These are phyloP conservation scores for Pythium phragmitis DNA, from an alignment of 352 stramenopile genomes.

Conservation along the genomic window DNA sequence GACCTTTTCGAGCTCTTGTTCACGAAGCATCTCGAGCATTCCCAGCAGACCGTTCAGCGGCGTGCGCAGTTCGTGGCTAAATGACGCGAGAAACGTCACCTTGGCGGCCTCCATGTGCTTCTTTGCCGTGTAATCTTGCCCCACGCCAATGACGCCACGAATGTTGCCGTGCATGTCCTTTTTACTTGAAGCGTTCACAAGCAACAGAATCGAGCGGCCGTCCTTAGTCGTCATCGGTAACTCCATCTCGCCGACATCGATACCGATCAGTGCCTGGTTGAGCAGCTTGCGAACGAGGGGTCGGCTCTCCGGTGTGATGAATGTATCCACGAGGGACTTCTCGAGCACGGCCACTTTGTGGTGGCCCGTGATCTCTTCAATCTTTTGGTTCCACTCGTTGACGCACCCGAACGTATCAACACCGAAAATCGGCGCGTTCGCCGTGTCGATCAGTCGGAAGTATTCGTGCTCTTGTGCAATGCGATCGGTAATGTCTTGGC, in stretches of 20 bases:
- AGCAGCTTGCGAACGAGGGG: conserved; percentile 66
- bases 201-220: conserved; percentile 58
- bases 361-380: conserved; percentile 82
- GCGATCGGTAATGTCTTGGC: conserved; percentile 78
- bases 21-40: conserved; percentile 81
- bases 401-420: conserved; percentile 81
- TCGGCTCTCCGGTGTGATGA: conserved; percentile 74
- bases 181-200: conserved; percentile 85
- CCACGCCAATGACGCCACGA: conserved; percentile 90
- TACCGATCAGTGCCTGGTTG: conserved; percentile 80
- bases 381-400: conserved; percentile 89
- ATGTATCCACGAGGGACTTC: conserved; percentile 73
- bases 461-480: conserved; percentile 78
- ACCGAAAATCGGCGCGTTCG: conserved; percentile 85
- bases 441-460: conserved; percentile 68
- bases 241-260: conserved; percentile 89
- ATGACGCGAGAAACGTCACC: conserved; percentile 85
- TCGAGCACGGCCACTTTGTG: conserved; percentile 69
- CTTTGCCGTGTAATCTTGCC: conserved; percentile 90
- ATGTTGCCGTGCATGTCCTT: conserved; percentile 92
- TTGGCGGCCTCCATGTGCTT: conserved; percentile 87
- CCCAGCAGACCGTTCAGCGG: conserved; percentile 80
- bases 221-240: conserved; percentile 82
- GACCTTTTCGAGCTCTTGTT: conserved; percentile 67
- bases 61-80: conserved; percentile 82